These are phyloP conservation scores for Xylaria sp. DNA, from an alignment of 2,329 filamentous ascomycete genomes.

Conservation along the genomic window DNA sequence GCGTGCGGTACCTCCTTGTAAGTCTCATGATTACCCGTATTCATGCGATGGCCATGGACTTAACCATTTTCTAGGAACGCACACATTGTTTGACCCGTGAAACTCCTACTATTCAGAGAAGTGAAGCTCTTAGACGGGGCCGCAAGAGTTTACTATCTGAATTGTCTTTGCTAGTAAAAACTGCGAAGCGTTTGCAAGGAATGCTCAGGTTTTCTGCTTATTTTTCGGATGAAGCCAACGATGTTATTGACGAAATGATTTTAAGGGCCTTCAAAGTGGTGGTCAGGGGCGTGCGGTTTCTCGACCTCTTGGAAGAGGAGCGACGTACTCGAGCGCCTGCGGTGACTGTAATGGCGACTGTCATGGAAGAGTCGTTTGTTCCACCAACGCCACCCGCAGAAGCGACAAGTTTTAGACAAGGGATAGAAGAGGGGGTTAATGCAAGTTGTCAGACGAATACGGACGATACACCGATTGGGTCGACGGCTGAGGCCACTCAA, in stretches of 20 bases:
- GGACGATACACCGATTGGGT: slow-evolving; percentile 49
- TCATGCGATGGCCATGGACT: background rate
- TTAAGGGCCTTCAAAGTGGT: slow-evolving; percentile 93
- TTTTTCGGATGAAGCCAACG: slow-evolving; percentile 69
- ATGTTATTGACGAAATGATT: slow-evolving; percentile 91
- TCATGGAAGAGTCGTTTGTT: slow-evolving; percentile 66
- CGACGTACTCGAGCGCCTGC: slow-evolving; percentile 59
- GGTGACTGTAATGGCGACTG: slow-evolving; percentile 68
- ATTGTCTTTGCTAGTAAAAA: slow-evolving; percentile 87
- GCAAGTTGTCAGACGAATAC: slow-evolving; percentile 54
- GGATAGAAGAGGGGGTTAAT: slow-evolving; percentile 49
- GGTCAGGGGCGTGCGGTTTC: slow-evolving; percentile 87
- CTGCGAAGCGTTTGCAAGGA: slow-evolving; percentile 85
- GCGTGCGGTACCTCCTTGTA: slow-evolving; percentile 89
- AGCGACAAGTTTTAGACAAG: slow-evolving; percentile 59
- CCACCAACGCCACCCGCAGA: slow-evolving; percentile 73
- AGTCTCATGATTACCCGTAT: slow-evolving; percentile 50
- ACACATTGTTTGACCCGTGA: slow-evolving; percentile 89
- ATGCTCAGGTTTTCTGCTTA: slow-evolving; percentile 63
- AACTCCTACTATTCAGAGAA: slow-evolving; percentile 76
- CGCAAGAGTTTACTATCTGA: slow-evolving; percentile 91
- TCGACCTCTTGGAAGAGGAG: slow-evolving; percentile 83
- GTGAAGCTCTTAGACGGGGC: slow-evolving; percentile 79
- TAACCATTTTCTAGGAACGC: slow-evolving; percentile 71
- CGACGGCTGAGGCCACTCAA: slow-evolving; percentile 52